Base-by-base conservation (phyloP, 345 rosid genomes). In the Gossypium arboreum region DNA sequence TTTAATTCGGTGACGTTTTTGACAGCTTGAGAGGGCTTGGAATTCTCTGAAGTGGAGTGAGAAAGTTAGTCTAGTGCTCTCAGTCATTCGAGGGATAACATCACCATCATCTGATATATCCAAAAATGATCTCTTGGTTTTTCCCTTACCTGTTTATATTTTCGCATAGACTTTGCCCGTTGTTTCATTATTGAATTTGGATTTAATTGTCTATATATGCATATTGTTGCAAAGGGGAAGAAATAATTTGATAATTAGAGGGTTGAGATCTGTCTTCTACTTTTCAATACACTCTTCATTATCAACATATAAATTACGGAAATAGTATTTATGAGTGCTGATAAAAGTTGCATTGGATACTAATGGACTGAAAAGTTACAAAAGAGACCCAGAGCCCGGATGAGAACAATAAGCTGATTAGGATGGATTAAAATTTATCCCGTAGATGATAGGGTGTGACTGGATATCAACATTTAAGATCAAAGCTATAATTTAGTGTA, bases 21-120 rank as follows among this genome's bases (percentile, higher is more conserved):
- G 81, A 34, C 77, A 89, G 97, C 92, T 91, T 64, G 86, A 89
- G 84, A 87, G 97, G 84, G 94, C 93, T 65, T 90, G 93, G 97
- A 85, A 79, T 74, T 88, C 97, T 68, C 78, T 87, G 55, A 86
- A 84, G 45, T 83, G 89, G 90, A 63, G 6, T 9, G 90, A 87
- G 83, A 89, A 86, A 79, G 70, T 88, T 65, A 82, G 80, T 76
- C 82, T 92, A 11, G 78, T 88, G 60, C 73, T 15, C 65, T 81
- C 89, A 1, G 83, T 88, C 43, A 66, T 89, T 76, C 83, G 80
- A 10, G 97, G 89, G 75, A 89, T 92, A 76, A 55, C 96, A 34
- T 85, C 91, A 0, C 81, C 77, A 1, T 78, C 90, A 17, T 84
- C 91, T 0, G 77, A 81, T 68, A 60, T 75, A 72, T 78, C 90